Conservation (phyloP, 257 asterid species). For the Scutellaria baicalensis region DNA sequence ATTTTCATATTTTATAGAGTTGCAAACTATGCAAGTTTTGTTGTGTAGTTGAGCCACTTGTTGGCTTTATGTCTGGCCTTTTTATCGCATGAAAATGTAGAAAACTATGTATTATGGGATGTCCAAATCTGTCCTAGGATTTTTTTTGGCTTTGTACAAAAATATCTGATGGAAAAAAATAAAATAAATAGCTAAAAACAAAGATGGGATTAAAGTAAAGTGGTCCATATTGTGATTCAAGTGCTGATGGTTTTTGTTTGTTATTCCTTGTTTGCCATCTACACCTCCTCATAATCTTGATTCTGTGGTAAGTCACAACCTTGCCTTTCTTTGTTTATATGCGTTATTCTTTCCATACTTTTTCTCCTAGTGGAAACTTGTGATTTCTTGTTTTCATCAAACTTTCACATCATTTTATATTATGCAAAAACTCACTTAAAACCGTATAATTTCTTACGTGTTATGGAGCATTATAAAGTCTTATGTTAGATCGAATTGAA, state of each 20-base stretch:
- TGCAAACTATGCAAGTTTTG: constrained; percentile 13
- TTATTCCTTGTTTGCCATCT: constrained; percentile 28
- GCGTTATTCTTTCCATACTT: constrained; percentile 5
- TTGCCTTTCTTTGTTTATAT: constrained; percentile 9
- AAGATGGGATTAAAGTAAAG: constrained; percentile 10
- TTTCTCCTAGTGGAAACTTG: constrained; percentile 20
- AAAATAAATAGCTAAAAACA: not conserved
- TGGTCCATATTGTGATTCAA: constrained; percentile 28
- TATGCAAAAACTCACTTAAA: too few relatives aligned
- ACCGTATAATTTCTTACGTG: too few relatives aligned
- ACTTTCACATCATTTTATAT: too few relatives aligned
- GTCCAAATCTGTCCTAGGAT: constrained; percentile 14
- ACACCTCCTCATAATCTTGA: constrained; percentile 24
- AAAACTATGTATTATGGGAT: constrained; percentile 15
- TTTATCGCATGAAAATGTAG: not conserved
- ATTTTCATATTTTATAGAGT: not conserved
- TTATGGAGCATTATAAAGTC: too few relatives aligned
- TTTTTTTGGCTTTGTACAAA: constrained; percentile 14
- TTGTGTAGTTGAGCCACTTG: constrained; percentile 17
- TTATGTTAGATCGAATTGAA: too few relatives aligned
- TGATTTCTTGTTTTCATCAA: constrained; percentile 27
- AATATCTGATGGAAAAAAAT: not conserved
- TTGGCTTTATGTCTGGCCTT: not conserved
- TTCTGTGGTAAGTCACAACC: constrained; percentile 19
- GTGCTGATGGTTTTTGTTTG: constrained; percentile 20